Evolutionary conservation across 345 rosid genomes (phyloP).

Genomic region (Pugionium cornutum): DNA sequence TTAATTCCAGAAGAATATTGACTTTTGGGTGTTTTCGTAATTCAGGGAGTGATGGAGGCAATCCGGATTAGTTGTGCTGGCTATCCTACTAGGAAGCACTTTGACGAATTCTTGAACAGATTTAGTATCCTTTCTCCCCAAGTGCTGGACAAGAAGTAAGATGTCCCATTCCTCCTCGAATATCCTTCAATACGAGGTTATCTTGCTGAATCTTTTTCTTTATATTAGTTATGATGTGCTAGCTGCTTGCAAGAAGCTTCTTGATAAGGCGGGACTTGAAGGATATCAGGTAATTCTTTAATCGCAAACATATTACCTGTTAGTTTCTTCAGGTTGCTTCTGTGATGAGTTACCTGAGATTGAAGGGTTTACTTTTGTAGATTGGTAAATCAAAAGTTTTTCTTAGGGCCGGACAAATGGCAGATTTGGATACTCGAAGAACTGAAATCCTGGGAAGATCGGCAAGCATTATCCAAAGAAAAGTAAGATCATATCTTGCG

Average conservation of each 20-base stretch:
- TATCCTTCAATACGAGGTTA: conserved; percentile 3
- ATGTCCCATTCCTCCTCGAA: conserved; percentile 21
- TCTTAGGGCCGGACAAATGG: conserved; percentile 99
- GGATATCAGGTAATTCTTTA: conserved; percentile 77
- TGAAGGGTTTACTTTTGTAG: conserved; percentile 49
- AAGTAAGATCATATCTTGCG: conserved; percentile 85
- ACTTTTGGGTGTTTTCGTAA: conserved; percentile 5
- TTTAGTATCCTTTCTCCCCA: conserved; percentile 84
- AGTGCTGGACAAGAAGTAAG: conserved; percentile 74
- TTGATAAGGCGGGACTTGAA: conserved; percentile 75
- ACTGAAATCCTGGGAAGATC: conserved; percentile 92
- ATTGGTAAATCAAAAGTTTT: conserved; percentile 95
- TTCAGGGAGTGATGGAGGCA: conserved; percentile 99
- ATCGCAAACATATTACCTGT: neutral
- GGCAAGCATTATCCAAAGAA: conserved; percentile 91
- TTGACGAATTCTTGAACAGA: conserved; percentile 82
- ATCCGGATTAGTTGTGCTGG: conserved; percentile 99
- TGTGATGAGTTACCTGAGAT: conserved; percentile 30
- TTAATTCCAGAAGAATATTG: conserved; percentile 11
- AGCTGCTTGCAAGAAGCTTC: conserved; percentile 84
- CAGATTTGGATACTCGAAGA: conserved; percentile 87
- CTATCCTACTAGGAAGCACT: conserved; percentile 86
- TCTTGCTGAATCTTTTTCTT: conserved; percentile 15
- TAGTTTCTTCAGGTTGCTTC: conserved; percentile 25
- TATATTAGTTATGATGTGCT: conserved; percentile 65